Conservation (phyloP, 768 basidiomycete species). For the Tricholoma sp. region DNA sequence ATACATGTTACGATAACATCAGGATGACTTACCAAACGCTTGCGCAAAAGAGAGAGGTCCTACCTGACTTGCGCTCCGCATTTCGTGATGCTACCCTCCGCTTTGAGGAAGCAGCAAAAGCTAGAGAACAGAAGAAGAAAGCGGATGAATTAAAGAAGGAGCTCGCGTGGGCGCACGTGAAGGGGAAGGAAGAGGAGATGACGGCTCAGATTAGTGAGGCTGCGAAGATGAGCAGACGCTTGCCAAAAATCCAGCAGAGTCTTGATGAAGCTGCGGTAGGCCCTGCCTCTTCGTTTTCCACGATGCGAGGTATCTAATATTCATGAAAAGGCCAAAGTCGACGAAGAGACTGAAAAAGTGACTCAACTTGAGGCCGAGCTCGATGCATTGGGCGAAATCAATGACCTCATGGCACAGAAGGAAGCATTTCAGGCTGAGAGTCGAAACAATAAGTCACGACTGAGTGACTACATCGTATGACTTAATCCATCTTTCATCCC, state of each 20-base stretch:
- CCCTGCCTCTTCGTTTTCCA: neutral
- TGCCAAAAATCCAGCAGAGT: slow-evolving; percentile 34
- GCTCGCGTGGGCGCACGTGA: slow-evolving; percentile 85
- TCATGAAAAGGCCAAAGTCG: slow-evolving; percentile 22
- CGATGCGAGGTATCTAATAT: neutral
- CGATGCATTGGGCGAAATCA: slow-evolving; percentile 24
- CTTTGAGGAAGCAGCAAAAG: slow-evolving; percentile 70
- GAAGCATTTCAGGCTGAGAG: slow-evolving; percentile 43
- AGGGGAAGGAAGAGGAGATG: slow-evolving; percentile 60
- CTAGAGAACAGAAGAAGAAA: slow-evolving; percentile 64
- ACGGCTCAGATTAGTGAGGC: slow-evolving; percentile 29
- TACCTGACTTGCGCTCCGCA: slow-evolving; percentile 68
- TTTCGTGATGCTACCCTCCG: slow-evolving; percentile 53
- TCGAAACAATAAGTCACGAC: slow-evolving; percentile 36
- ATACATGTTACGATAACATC: slow-evolving; percentile 69
- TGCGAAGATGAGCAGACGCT: slow-evolving; percentile 26
- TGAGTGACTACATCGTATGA: slow-evolving; percentile 43
- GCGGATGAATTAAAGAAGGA: slow-evolving; percentile 72
- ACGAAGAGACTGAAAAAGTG: slow-evolving; percentile 27
- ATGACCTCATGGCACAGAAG: slow-evolving; percentile 30
- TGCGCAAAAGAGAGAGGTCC: slow-evolving; percentile 63
- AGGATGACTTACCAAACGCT: slow-evolving; percentile 61
- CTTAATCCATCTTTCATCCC: neutral
- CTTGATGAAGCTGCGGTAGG: slow-evolving; percentile 31
- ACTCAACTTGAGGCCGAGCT: slow-evolving; percentile 24